Conservation (phyloP, 768 basidiomycete species). For the Neoboletus magnificus region DNA sequence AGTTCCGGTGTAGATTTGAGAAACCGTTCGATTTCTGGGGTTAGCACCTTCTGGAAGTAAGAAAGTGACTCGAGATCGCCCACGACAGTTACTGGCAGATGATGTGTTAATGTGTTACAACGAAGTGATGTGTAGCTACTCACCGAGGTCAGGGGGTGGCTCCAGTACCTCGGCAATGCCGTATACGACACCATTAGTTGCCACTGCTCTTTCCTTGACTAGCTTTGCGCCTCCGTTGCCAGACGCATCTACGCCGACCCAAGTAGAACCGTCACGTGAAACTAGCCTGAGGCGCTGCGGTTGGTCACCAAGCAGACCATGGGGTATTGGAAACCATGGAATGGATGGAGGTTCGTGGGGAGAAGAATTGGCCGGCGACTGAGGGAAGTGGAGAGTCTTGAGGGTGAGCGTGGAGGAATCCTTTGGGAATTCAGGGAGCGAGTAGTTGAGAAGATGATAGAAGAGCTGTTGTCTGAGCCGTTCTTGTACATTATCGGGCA, state of each 20-base stretch:
- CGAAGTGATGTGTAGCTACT: slow-evolving; percentile 23
- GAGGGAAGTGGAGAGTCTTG: slow-evolving; percentile 73
- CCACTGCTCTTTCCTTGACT: slow-evolving; percentile 53
- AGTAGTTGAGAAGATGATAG: slow-evolving; percentile 89
- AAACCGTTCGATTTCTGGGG: slow-evolving; percentile 49
- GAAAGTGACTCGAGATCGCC: slow-evolving; percentile 58
- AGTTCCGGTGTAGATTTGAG: slow-evolving; percentile 69
- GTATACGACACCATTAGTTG: slow-evolving; percentile 73
- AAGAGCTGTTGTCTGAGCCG: slow-evolving; percentile 86
- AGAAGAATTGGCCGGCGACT: slow-evolving; percentile 53
- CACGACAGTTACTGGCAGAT: slow-evolving; percentile 53
- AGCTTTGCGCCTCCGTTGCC: slow-evolving; percentile 71
- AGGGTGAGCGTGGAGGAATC: slow-evolving; percentile 38
- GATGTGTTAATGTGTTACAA: neutral
- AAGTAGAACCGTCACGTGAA: slow-evolving; percentile 43
- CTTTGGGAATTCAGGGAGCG: slow-evolving; percentile 48
- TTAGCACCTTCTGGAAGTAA: slow-evolving; percentile 73
- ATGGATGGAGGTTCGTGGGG: slow-evolving; percentile 64
- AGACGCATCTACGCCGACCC: slow-evolving; percentile 74
- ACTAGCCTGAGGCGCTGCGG: slow-evolving; percentile 77
- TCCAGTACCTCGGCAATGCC: slow-evolving; percentile 74
- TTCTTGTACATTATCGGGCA: slow-evolving; percentile 79
- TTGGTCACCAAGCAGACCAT: slow-evolving; percentile 74
- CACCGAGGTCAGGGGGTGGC: slow-evolving; percentile 73
- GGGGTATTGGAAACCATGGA: slow-evolving; percentile 84